Conservation (phyloP, 1,139 yeast genomes). For the Maudiozyma humilis region DNA sequence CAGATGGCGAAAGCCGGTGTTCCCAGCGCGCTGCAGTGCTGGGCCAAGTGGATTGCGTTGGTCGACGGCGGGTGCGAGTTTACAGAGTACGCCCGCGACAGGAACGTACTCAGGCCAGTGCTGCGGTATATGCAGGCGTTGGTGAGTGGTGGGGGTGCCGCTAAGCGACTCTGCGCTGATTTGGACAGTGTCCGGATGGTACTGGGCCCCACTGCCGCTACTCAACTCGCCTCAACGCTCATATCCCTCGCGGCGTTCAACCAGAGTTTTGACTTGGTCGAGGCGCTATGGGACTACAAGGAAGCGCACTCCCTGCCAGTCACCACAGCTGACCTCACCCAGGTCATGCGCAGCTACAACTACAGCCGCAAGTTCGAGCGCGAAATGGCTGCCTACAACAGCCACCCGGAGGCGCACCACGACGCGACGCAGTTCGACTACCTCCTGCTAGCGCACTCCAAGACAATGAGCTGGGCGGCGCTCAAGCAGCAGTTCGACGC, state of each 20-base stretch:
- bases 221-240: conserved; percentile 25
- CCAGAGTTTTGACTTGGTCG: conserved; percentile 13
- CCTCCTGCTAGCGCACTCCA: conserved; percentile 43
- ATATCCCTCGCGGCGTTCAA: conserved; percentile 14
- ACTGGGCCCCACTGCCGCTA: conserved; percentile 17
- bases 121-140: conserved; percentile 11
- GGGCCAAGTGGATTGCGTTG: conserved; percentile 22
- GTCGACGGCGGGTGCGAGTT: conserved; percentile 25
- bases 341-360: conserved; percentile 21
- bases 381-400: conserved; percentile 14
- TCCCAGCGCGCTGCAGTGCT: conserved; percentile 10
- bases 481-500: conserved; percentile 57
- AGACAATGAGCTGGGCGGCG: conserved; percentile 47
- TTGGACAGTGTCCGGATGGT: conserved; percentile 10
- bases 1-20: background rate
- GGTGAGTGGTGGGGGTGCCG: background rate
- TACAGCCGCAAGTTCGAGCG: conserved; percentile 15
- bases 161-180: conserved; percentile 4
- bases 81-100: conserved; percentile 16
- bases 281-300: conserved; percentile 24
- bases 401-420: conserved; percentile 26
- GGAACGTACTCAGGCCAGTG: conserved; percentile 12
- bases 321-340: conserved; percentile 21
- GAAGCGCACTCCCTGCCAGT: conserved; percentile 14
- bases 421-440: conserved; percentile 36